These are phyloP conservation scores for Phytophthora pistaciae DNA, from an alignment of 352 stramenopile genomes.

Conservation along the genomic window DNA sequence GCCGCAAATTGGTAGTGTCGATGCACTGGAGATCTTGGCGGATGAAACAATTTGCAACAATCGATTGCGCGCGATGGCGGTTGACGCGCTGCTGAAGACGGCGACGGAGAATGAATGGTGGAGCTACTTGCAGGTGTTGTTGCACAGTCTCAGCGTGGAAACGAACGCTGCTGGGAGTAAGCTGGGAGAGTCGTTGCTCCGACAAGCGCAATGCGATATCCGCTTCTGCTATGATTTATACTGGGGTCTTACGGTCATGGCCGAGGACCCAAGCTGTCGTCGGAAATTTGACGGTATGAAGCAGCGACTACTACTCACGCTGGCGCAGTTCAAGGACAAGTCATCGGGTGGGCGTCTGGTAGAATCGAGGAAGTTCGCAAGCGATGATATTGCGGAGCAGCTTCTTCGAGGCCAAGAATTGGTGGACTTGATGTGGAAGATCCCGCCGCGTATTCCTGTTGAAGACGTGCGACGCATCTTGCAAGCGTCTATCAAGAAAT, in stretches of 20 bases:
- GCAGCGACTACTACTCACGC: slow-evolving; percentile 76
- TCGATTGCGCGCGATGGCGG: slow-evolving; percentile 62
- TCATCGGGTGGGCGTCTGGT: slow-evolving; percentile 48
- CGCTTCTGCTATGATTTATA: slow-evolving; percentile 89
- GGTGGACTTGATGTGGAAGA: slow-evolving; percentile 85
- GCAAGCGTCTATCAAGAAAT: slow-evolving; percentile 58
- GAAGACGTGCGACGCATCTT: slow-evolving; percentile 66
- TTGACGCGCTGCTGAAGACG: slow-evolving; percentile 70
- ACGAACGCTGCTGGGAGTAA: slow-evolving; percentile 70
- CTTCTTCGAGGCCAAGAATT: slow-evolving; percentile 87
- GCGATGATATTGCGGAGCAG: slow-evolving; percentile 77
- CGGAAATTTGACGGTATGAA: slow-evolving; percentile 88
- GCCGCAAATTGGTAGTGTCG: slow-evolving; percentile 75
- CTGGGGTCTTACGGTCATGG: slow-evolving; percentile 86
- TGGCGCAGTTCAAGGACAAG: slow-evolving; percentile 74
- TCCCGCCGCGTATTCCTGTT: slow-evolving; percentile 74
- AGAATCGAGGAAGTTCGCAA: slow-evolving; percentile 37
- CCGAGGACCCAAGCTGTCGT: slow-evolving; percentile 75
- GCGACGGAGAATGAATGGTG: slow-evolving; percentile 84
- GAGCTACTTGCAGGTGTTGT: slow-evolving; percentile 76
- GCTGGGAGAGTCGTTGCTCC: slow-evolving; percentile 72
- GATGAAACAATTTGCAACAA: slow-evolving; percentile 75
- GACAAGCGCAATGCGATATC: slow-evolving; percentile 80
- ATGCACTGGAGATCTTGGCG: slow-evolving; percentile 81
- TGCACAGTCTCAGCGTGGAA: slow-evolving; percentile 82